These are phyloP conservation scores for Phoma sp. DNA, from an alignment of 2,329 filamentous ascomycete genomes.

Conservation along the genomic window DNA sequence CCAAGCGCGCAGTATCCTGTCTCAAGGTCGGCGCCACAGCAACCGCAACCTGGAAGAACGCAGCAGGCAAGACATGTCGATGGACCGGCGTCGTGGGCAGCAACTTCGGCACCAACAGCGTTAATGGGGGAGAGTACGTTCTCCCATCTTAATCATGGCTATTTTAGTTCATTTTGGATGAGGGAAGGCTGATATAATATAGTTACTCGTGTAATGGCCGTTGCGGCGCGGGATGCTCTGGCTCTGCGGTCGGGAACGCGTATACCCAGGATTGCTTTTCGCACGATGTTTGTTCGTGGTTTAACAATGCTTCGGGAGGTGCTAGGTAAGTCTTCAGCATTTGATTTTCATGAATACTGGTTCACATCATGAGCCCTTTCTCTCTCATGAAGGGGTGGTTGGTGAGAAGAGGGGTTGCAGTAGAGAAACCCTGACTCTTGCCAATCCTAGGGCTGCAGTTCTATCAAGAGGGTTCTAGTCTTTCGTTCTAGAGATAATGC, in stretches of 20 bases:
- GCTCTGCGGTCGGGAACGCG: slow-evolving; percentile 54
- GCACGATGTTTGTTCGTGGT: slow-evolving; percentile 61
- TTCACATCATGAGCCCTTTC: too few species aligned
- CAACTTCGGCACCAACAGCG: slow-evolving; percentile 56
- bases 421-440: too few species aligned
- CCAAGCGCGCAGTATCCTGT: slow-evolving; percentile 47
- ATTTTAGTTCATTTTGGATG: not conserved
- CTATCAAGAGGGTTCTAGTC: too few species aligned
- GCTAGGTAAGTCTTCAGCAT: slow-evolving; percentile 45
- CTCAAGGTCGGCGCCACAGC: slow-evolving; percentile 51
- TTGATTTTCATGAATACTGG: too few species aligned
- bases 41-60: slow-evolving; percentile 58
- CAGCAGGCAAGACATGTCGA: slow-evolving; percentile 52
- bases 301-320: slow-evolving; percentile 58
- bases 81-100: slow-evolving; percentile 57
- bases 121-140: slow-evolving; percentile 56
- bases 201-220: slow-evolving; percentile 61
- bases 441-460: too few species aligned
- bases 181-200: slow-evolving; percentile 8
- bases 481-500: too few species aligned
- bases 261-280: slow-evolving; percentile 62
- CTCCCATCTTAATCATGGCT: not conserved
- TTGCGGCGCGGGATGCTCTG: slow-evolving; percentile 58
- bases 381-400: not conserved
- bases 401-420: too few species aligned